Percentiles rank a stretch among this genome's conserved stretches.
These are phyloP conservation scores for Coniosporium tulheliwenetii DNA, from an alignment of 2,329 filamentous ascomycete species.

Conservation along the genomic window DNA sequence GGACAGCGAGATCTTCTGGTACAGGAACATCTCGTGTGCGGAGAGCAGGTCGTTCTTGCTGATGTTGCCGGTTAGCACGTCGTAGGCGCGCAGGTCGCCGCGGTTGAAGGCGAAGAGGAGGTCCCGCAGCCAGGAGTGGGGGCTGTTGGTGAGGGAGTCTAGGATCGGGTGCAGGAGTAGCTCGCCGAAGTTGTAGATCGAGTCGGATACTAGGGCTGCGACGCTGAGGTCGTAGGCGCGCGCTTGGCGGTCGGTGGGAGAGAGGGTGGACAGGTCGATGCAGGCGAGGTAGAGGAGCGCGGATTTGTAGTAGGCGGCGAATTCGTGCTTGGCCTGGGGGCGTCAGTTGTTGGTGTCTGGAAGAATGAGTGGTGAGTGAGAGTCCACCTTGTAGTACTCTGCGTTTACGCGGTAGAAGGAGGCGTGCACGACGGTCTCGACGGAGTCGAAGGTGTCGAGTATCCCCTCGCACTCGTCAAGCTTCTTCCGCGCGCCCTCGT, in stretches of 20 bases:
- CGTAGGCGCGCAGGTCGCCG: slow-evolving; percentile 78
- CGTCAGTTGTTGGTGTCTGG: not conserved
- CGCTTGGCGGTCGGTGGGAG: slow-evolving; percentile 57
- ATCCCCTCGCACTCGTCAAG: slow-evolving; percentile 77
- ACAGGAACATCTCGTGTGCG: slow-evolving; percentile 68
- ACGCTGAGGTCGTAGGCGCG: slow-evolving; percentile 88
- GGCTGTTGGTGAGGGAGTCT: slow-evolving; percentile 60
- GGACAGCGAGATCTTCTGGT: slow-evolving; percentile 96
- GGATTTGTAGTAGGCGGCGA: slow-evolving; percentile 93
- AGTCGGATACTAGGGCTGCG: slow-evolving; percentile 80
- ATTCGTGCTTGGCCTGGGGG: slow-evolving; percentile 61
- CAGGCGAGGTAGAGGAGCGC: slow-evolving; percentile 95
- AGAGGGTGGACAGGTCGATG: slow-evolving; percentile 66
- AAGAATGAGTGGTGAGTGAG: not conserved
- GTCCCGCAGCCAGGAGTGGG: slow-evolving; percentile 77
- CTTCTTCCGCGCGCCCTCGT: slow-evolving; percentile 72
- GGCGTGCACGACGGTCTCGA: slow-evolving; percentile 90
- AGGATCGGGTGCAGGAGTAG: slow-evolving; percentile 95
- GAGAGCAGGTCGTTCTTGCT: slow-evolving; percentile 63
- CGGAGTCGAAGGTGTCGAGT: slow-evolving; percentile 81
- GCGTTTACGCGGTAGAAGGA: slow-evolving; percentile 93
- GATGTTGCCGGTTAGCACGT: slow-evolving; percentile 68
- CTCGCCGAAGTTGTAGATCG: slow-evolving; percentile 99
- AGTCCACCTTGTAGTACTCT: slow-evolving; percentile 68
- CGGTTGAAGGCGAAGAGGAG: slow-evolving; percentile 97